Percentiles rank a stretch among this genome's conserved stretches.
Evolutionary conservation across 2,329 filamentous ascomycete species (phyloP).

Genomic region (Venturiaceae sp.): DNA sequence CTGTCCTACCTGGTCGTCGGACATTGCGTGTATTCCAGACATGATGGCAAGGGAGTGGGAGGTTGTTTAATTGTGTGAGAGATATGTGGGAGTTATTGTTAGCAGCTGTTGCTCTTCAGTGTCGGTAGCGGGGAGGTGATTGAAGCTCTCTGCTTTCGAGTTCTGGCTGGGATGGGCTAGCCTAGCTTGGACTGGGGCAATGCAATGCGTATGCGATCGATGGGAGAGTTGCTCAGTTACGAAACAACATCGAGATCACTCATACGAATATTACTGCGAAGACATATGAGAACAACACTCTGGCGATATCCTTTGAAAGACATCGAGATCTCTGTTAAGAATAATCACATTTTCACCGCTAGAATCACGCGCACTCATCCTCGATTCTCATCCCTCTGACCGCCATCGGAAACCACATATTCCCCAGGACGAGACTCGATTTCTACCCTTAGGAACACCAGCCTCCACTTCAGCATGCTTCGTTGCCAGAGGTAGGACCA

Average conservation of each 20-base stretch:
- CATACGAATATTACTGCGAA: background rate
- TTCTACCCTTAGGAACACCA: background rate
- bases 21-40: constrained; percentile 90
- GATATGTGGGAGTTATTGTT: background rate
- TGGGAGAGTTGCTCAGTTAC: background rate
- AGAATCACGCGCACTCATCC: background rate
- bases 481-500: constrained; percentile 20
- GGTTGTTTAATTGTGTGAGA: background rate
- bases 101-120: background rate
- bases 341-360: background rate
- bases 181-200: too few relatives aligned
- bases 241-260: background rate
- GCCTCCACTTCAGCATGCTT: constrained; percentile 18
- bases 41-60: constrained; percentile 41
- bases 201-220: too few relatives aligned
- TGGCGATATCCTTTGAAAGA: background rate
- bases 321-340: too few relatives aligned
- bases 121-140: background rate
- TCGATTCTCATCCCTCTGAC: background rate
- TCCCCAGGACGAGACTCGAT: too few relatives aligned
- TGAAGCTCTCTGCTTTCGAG: too few relatives aligned
- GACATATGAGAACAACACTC: background rate
- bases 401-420: background rate
- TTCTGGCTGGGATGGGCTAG: background rate
- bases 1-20: constrained; percentile 81